Percentiles rank a stretch among this genome's conserved stretches.
Conservation (phyloP, 148 eudicot species). For the Camellia granthamiana region DNA sequence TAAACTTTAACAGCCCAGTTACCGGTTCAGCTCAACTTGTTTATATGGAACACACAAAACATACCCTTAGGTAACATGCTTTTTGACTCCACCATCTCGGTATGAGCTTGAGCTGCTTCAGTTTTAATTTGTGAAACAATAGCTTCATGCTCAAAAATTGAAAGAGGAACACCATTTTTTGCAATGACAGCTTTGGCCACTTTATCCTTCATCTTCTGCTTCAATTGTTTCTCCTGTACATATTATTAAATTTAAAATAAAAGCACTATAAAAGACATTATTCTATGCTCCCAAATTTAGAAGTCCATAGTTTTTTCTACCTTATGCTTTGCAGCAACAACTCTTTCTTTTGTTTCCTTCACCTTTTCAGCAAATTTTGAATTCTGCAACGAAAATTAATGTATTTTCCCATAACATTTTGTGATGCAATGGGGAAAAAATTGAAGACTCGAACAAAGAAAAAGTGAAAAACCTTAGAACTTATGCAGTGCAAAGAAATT, state of each 20-base stretch:
- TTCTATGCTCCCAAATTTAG: too few relatives aligned
- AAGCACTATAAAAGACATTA: too few relatives aligned
- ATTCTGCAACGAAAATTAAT: slow-evolving; percentile 23
- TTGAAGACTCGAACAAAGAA: too few relatives aligned
- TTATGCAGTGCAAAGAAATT: slow-evolving; percentile 66
- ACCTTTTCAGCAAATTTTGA: slow-evolving; percentile 33
- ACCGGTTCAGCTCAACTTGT: too few relatives aligned
- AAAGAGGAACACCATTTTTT: slow-evolving; percentile 30
- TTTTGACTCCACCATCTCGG: slow-evolving; percentile 45
- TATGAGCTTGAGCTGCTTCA: slow-evolving; percentile 56
- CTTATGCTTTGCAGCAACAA: slow-evolving; percentile 59
- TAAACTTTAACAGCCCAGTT: too few relatives aligned
- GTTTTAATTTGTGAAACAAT: slow-evolving; percentile 43
- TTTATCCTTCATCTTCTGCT: slow-evolving; percentile 59
- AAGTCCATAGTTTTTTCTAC: slow-evolving; percentile 26
- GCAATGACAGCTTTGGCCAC: slow-evolving; percentile 45
- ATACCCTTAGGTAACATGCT: slow-evolving; percentile 50
- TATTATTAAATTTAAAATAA: neutral
- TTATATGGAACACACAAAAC: slow-evolving; percentile 11
- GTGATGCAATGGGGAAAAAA: neutral
- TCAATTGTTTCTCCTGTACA: slow-evolving; percentile 54
- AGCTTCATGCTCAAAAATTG: slow-evolving; percentile 46
- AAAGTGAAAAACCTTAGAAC: slow-evolving; percentile 14
- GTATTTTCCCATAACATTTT: neutral
- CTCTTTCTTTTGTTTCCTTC: slow-evolving; percentile 61